phyloP scores from a whole-genome alignment of 2,329 filamentous ascomycete genomes.

The Aspergillus costaricaensis region DNA sequence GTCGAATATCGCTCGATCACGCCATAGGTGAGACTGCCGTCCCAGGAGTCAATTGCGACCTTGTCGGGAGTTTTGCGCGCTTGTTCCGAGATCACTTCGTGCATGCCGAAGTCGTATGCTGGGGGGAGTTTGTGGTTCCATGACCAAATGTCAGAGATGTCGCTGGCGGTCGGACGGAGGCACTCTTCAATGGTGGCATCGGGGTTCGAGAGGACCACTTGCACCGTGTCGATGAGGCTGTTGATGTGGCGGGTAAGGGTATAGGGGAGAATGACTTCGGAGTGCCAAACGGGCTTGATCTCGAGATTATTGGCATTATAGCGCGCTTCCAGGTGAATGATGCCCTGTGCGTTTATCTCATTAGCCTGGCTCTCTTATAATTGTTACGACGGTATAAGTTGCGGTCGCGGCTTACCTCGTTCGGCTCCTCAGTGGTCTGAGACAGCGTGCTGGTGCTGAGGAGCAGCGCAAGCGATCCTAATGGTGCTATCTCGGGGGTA shows the following conservation, averaged over 20 bases:
- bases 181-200: constrained; percentile 33
- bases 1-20: constrained; percentile 40
- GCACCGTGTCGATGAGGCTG: neutral
- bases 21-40: constrained; percentile 33
- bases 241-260: neutral
- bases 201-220: constrained; percentile 18
- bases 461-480: neutral
- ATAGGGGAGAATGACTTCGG: neutral
- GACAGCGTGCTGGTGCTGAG: neutral
- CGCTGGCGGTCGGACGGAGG: constrained; percentile 36
- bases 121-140: constrained; percentile 52
- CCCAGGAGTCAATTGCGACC: constrained; percentile 35
- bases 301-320: neutral
- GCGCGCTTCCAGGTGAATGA: neutral
- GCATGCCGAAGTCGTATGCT: constrained; percentile 49
- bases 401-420: neutral
- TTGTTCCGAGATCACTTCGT: constrained; percentile 46
- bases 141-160: constrained; percentile 50
- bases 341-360: neutral
- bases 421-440: neutral
- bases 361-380: neutral
- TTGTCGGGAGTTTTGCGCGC: constrained; percentile 28
- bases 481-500: neutral
- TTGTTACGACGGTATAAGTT: neutral
- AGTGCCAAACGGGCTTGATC: neutral